phyloP scores from a whole-genome alignment of 805 yeast genomes.

The Helenozyma baotianmanensis region DNA sequence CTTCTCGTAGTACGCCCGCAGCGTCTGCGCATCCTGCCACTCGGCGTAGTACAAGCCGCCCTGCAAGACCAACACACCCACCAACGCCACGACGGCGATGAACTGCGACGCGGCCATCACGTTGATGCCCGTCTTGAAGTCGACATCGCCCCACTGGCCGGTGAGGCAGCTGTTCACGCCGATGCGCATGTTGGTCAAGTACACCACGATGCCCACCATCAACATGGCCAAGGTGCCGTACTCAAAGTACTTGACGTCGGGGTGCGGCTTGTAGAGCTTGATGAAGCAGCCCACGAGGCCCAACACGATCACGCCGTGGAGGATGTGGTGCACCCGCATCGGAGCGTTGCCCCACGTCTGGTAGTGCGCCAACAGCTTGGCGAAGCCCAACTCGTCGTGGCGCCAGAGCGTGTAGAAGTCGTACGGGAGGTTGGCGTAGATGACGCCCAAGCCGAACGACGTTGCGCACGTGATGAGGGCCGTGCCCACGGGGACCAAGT shows the following conservation, averaged over 20 bases:
- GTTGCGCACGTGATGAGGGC: slow-evolving; percentile 47
- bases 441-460: slow-evolving; percentile 75
- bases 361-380: slow-evolving; percentile 67
- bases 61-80: slow-evolving; percentile 82
- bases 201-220: slow-evolving; percentile 70
- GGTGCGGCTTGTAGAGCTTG: slow-evolving; percentile 83
- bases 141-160: slow-evolving; percentile 93
- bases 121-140: slow-evolving; percentile 76
- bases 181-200: slow-evolving; percentile 78
- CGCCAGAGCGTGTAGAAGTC: slow-evolving; percentile 74
- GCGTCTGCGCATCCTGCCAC: slow-evolving; percentile 45
- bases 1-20: slow-evolving; percentile 26
- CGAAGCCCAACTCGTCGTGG: slow-evolving; percentile 48
- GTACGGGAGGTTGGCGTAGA: slow-evolving; percentile 77
- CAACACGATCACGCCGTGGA: slow-evolving; percentile 56
- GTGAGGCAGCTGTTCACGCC: slow-evolving; percentile 67
- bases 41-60: slow-evolving; percentile 86
- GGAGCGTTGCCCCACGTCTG: slow-evolving; percentile 69
- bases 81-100: slow-evolving; percentile 63
- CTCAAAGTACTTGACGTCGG: slow-evolving; percentile 82
- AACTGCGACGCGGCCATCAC: slow-evolving; percentile 88
- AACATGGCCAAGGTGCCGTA: slow-evolving; percentile 78
- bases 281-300: slow-evolving; percentile 72
- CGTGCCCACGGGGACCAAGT: slow-evolving; percentile 43
- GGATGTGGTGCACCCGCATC: slow-evolving; percentile 47